Base-by-base conservation (phyloP, 1,284 basidiomycete genomes). In the Athelia sp. region DNA sequence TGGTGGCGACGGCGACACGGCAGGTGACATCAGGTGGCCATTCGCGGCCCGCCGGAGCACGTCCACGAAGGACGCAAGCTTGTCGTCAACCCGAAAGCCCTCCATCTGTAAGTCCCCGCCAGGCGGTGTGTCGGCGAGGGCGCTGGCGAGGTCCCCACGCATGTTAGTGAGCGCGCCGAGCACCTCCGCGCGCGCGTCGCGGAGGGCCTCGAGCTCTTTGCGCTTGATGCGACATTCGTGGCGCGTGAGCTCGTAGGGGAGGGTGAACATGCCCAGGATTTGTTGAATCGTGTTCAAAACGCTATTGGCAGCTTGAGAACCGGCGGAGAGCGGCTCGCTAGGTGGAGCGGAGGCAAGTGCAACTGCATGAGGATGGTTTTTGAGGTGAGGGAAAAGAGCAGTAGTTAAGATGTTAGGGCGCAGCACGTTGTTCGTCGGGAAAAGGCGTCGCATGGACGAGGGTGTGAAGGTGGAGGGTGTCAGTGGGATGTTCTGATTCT, bases 221-320 rank as follows among this genome's bases (percentile, higher is more conserved):
- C 76, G 74, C 54, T 82, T 84, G 53, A 74, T 66, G 26, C 62
- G 64, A 58, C 85, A 87, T 64, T 90, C 88, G 49, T 84, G 78
- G 15, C 74, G 71, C 3, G 80, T 70, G 10, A 89, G 72, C 44
- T 75, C 69, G 10, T 83, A 53, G 0, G 83, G 82, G 2, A 80
- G 59, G 2, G 63, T 59, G 38, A 68, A 38, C 10, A 64, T 50
- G 4, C 62, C 55, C 21, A 55, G 52, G 47, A 64, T 46, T 13
- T 54, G 57, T 10, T 57, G 58, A 14, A 47, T 45, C 11, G 56
- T 40, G 35, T 56, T 46, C 1, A 46, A 52, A 10, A 61, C 18
- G 0, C 56, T 51, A 24, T 51, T 40, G 43, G 43, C 23, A n/a
- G 22, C 22, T 10, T n/a, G 8, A 6, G 8, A 8, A 6, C 21